phyloP scores from a whole-genome alignment of 164 flowering plant genomes.

The Vitis riparia region DNA sequence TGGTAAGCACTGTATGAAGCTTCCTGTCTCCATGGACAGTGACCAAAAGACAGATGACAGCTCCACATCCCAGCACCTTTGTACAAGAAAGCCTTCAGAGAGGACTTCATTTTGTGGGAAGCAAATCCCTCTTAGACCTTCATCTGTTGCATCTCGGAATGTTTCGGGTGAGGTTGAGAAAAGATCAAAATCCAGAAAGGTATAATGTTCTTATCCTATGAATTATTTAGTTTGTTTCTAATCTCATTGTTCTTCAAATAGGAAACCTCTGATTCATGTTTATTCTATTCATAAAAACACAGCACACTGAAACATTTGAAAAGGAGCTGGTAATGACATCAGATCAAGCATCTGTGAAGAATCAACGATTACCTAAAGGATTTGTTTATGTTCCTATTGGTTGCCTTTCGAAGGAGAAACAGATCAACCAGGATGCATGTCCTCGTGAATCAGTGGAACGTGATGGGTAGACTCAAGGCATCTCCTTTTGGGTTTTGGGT shows the following conservation, averaged over 20 bases:
- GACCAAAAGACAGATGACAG: slow-evolving; percentile 75
- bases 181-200: slow-evolving; percentile 57
- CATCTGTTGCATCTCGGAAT: slow-evolving; percentile 34
- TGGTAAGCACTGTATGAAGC: slow-evolving; percentile 44
- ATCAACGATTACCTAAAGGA: slow-evolving; percentile 79
- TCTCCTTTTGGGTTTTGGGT: slow-evolving; percentile 5
- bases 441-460: slow-evolving; percentile 38
- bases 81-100: slow-evolving; percentile 38
- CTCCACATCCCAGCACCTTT: slow-evolving; percentile 51
- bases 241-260: neutral
- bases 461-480: slow-evolving; percentile 35
- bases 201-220: slow-evolving; percentile 10
- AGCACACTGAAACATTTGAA: slow-evolving; percentile 72
- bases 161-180: slow-evolving; percentile 43
- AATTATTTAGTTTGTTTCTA: neutral
- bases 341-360: slow-evolving; percentile 82
- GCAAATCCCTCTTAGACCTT: slow-evolving; percentile 63
- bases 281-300: slow-evolving; percentile 1
- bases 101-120: slow-evolving; percentile 61
- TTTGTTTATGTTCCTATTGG: slow-evolving; percentile 80
- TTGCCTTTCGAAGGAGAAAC: slow-evolving; percentile 66
- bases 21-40: slow-evolving; percentile 49
- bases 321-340: slow-evolving; percentile 90
- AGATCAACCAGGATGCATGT: slow-evolving; percentile 27
- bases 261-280: neutral